Conservation (phyloP, 345 rosid species). For the Eucalyptus tenuipes region DNA sequence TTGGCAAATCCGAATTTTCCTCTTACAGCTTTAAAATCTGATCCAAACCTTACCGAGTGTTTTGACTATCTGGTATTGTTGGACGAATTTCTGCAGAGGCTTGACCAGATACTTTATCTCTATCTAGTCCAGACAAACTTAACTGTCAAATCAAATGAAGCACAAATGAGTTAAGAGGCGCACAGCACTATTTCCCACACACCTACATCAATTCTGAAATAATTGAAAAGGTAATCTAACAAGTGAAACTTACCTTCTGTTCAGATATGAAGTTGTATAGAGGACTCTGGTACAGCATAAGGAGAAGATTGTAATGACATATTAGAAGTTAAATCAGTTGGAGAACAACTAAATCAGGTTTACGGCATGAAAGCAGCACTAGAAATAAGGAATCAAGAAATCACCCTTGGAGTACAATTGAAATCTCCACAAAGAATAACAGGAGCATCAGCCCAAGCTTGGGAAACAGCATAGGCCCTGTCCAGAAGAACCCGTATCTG, state of each 20-base stretch:
- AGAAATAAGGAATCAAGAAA: background rate
- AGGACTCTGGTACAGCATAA: slow-evolving; percentile 53
- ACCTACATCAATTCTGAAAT: background rate
- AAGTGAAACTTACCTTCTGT: slow-evolving; percentile 47
- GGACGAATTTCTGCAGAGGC: slow-evolving; percentile 48
- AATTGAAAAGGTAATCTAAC: background rate
- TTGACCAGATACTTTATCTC: slow-evolving; percentile 92
- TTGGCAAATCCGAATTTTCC: background rate
- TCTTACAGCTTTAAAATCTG: background rate
- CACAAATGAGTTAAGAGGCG: background rate
- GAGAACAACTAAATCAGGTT: background rate
- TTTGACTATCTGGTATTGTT: slow-evolving; percentile 12
- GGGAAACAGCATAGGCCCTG: slow-evolving; percentile 65
- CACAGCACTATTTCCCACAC: background rate
- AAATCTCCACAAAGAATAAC: slow-evolving; percentile 94
- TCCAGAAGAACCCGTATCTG: slow-evolving; percentile 79
- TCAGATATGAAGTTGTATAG: slow-evolving; percentile 78
- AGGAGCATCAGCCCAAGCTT: slow-evolving; percentile 76
- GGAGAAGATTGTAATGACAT: background rate
- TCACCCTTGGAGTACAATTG: slow-evolving; percentile 92
- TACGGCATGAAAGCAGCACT: background rate
- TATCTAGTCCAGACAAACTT: slow-evolving; percentile 52
- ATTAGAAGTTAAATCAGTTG: background rate
- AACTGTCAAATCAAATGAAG: slow-evolving; percentile 28
- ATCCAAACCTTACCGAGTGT: slow-evolving; percentile 20